phyloP scores from a whole-genome alignment of 495 filamentous ascomycete species.

The Terfezia claveryi region DNA sequence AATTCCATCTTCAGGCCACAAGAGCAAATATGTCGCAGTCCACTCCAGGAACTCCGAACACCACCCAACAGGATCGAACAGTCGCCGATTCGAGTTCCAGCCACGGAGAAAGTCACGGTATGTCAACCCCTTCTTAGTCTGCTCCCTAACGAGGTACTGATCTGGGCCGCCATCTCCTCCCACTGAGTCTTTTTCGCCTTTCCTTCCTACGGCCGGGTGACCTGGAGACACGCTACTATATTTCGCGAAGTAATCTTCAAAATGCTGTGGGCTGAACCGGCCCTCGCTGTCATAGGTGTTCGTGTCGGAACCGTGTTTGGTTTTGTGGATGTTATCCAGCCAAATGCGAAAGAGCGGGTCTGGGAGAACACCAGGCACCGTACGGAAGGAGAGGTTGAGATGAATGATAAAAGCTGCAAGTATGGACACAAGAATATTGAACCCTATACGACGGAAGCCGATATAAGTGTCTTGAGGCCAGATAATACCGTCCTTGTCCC shows the following conservation, averaged over 20 bases:
- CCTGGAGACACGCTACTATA: constrained; percentile 18
- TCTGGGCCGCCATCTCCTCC: background rate
- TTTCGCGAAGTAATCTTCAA: constrained; percentile 37
- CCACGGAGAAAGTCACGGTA: constrained; percentile 19
- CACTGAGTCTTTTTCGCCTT: background rate
- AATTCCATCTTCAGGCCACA: constrained; percentile 26
- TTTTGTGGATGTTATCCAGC: constrained; percentile 29
- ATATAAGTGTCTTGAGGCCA: constrained; percentile 31
- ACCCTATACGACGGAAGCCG: constrained; percentile 32
- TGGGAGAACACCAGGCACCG: constrained; percentile 22
- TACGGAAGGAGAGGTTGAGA: constrained; percentile 30
- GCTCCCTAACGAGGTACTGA: background rate
- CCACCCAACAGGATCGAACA: constrained; percentile 29
- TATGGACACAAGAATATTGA: constrained; percentile 23
- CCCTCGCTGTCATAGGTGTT: constrained; percentile 33
- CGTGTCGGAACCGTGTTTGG: constrained; percentile 36
- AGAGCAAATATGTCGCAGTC: constrained; percentile 28
- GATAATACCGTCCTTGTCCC: constrained; percentile 30
- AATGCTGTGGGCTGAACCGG: constrained; percentile 30
- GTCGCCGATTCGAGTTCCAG: constrained; percentile 24
- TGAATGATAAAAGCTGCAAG: constrained; percentile 26
- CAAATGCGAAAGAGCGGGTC: constrained; percentile 33
- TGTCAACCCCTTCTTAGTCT: constrained; percentile 14
- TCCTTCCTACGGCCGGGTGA: background rate
- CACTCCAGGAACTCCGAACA: constrained; percentile 23